Evolutionary conservation across 352 stramenopile genomes (phyloP).

Genomic region (Paralagenidium karlingii): DNA sequence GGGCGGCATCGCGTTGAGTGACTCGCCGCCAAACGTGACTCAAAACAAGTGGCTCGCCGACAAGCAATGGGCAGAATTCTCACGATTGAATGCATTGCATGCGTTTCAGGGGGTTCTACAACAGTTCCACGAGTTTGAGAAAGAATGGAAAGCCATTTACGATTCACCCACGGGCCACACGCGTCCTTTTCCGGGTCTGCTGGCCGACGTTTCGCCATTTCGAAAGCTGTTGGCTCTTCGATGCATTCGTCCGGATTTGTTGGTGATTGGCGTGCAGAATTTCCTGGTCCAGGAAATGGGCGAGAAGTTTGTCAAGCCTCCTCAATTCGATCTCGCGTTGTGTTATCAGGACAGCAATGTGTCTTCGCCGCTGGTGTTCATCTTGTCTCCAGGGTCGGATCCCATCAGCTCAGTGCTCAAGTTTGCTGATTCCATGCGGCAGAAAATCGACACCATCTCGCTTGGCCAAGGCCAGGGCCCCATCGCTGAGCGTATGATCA

Average conservation of each 20-base stretch:
- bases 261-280: constrained; percentile 83
- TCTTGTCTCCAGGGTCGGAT: constrained; percentile 84
- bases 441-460: constrained; percentile 84
- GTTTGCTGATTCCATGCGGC: constrained; percentile 59
- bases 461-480: constrained; percentile 87
- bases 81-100: constrained; percentile 62
- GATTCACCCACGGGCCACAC: constrained; percentile 71
- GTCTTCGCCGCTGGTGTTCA: constrained; percentile 85
- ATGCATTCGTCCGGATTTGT: constrained; percentile 74
- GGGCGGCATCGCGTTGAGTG: constrained; percentile 78
- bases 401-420: constrained; percentile 87
- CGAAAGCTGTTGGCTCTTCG: constrained; percentile 59
- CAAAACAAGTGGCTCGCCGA: constrained; percentile 84
- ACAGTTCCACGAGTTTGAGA: constrained; percentile 62
- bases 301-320: constrained; percentile 86
- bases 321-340: constrained; percentile 78
- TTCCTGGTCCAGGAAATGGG: constrained; percentile 86
- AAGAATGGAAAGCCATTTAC: constrained; percentile 84
- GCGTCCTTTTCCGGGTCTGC: constrained; percentile 53
- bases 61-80: constrained; percentile 91
- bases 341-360: constrained; percentile 83
- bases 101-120: constrained; percentile 70
- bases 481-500: constrained; percentile 85
- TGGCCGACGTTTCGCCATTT: constrained; percentile 58
- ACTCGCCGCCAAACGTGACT: constrained; percentile 85